phyloP scores from a whole-genome alignment of 805 yeast species.

The Ogataea minuta region DNA sequence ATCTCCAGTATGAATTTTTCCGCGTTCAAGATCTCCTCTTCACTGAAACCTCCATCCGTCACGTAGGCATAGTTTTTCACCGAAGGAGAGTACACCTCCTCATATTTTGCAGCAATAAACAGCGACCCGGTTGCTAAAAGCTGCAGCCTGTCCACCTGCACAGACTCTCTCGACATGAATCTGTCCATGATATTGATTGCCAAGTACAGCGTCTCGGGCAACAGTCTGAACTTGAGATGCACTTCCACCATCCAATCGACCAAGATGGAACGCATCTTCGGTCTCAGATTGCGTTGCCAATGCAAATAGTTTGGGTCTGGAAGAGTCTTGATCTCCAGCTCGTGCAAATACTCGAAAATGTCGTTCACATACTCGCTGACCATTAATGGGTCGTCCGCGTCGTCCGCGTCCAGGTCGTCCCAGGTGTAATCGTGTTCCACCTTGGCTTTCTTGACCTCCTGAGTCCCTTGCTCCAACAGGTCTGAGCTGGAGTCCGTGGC shows the following conservation, averaged over 20 bases:
- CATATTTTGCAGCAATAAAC: conserved; percentile 89
- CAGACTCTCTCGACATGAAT: conserved; percentile 70
- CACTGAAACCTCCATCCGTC: conserved; percentile 81
- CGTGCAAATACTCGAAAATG: conserved; percentile 76
- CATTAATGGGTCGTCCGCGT: conserved; percentile 75
- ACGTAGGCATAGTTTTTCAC: conserved; percentile 82
- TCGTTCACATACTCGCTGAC: conserved; percentile 90
- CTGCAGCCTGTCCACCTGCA: conserved; percentile 77
- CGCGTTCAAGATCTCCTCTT: conserved; percentile 77
- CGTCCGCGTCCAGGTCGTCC: conserved; percentile 75
- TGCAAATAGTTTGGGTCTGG: conserved; percentile 69
- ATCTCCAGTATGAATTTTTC: conserved; percentile 76
- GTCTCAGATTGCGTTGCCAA: conserved; percentile 66
- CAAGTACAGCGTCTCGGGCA: conserved; percentile 81
- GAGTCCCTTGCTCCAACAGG: conserved; percentile 27
- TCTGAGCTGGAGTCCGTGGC: conserved; percentile 56
- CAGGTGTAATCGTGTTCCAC: conserved; percentile 45
- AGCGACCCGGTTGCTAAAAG: conserved; percentile 81
- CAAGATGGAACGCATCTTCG: conserved; percentile 79
- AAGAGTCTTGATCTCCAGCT: conserved; percentile 66
- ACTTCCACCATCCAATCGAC: conserved; percentile 96
- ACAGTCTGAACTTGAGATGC: conserved; percentile 75
- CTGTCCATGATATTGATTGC: conserved; percentile 88
- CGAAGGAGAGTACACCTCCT: conserved; percentile 87
- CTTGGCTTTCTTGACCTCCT: conserved; percentile 32